Conservation (phyloP, 768 basidiomycete genomes). For the Termitomyces sp. region DNA sequence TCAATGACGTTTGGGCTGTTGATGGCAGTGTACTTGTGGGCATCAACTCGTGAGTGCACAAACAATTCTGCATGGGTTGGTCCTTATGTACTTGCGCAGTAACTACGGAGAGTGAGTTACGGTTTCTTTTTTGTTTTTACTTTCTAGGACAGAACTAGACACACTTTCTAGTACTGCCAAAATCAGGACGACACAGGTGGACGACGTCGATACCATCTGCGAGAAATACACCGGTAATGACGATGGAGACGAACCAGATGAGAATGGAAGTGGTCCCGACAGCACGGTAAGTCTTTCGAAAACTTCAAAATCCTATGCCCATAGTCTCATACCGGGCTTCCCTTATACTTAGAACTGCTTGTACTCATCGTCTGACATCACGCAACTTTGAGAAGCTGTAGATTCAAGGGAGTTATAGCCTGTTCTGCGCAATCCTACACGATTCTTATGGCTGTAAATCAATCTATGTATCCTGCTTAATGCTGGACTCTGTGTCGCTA, state of each 20-base stretch:
- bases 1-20: constrained; percentile 30
- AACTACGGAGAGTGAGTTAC: constrained; percentile 30
- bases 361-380: constrained; percentile 24
- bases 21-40: constrained; percentile 23
- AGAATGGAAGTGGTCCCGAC: constrained; percentile 26
- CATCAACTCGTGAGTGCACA: constrained; percentile 25
- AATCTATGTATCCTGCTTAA: background rate
- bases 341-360: constrained; percentile 18
- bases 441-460: background rate
- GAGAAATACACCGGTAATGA: constrained; percentile 25
- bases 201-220: constrained; percentile 27
- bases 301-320: no score
- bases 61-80: background rate
- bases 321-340: background rate
- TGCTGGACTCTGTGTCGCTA: background rate
- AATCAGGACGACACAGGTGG: constrained; percentile 25
- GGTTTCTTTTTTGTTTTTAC: background rate
- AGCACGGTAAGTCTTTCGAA: constrained; percentile 18
- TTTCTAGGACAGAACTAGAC: background rate
- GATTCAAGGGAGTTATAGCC: background rate
- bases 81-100: constrained; percentile 9
- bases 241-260: constrained; percentile 24
- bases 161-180: constrained; percentile 21
- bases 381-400: constrained; percentile 4
- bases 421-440: background rate